A percentile compares a stretch with the other conserved stretches of the same genome.
These are phyloP conservation scores for Styphnolobium japonicum DNA, from an alignment of 306 rosid species.

Conservation along the genomic window DNA sequence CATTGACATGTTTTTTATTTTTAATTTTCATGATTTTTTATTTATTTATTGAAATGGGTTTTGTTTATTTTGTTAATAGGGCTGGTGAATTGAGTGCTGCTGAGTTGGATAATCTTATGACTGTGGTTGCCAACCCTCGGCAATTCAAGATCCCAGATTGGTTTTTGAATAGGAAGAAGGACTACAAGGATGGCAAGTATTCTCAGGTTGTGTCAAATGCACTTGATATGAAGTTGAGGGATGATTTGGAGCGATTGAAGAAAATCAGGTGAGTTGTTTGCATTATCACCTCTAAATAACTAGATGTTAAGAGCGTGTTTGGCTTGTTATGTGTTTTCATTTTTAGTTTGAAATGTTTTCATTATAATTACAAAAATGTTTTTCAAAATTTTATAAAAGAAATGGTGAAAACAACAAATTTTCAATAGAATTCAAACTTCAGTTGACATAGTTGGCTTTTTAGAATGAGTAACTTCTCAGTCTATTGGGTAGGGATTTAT, in stretches of 20 bases:
- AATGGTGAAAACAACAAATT: too few species aligned
- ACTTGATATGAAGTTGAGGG: conserved; percentile 30
- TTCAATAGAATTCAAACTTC: neutral
- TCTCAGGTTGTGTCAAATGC: conserved; percentile 35
- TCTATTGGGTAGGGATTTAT: neutral
- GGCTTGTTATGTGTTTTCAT: too few species aligned
- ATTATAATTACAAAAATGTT: too few species aligned
- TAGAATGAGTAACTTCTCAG: neutral
- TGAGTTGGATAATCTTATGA: conserved; percentile 27
- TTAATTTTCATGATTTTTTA: neutral
- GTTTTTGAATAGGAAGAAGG: conserved; percentile 36
- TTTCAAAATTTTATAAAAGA: too few species aligned
- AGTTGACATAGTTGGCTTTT: neutral
- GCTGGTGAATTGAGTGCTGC: conserved; percentile 35
- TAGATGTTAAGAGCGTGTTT: too few species aligned
- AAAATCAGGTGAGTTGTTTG: conserved; percentile 22
- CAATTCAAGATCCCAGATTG: conserved; percentile 33
- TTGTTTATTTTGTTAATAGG: neutral
- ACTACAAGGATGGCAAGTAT: conserved; percentile 30
- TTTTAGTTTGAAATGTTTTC: too few species aligned
- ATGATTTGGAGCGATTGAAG: conserved; percentile 32
- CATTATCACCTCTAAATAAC: neutral
- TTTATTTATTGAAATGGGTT: neutral
- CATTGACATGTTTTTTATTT: neutral
- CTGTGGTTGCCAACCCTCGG: conserved; percentile 23